Evolutionary conservation across 192 early-diverging fungal species (phyloP).

Genomic region (Rhizoclosmatium globosum): DNA sequence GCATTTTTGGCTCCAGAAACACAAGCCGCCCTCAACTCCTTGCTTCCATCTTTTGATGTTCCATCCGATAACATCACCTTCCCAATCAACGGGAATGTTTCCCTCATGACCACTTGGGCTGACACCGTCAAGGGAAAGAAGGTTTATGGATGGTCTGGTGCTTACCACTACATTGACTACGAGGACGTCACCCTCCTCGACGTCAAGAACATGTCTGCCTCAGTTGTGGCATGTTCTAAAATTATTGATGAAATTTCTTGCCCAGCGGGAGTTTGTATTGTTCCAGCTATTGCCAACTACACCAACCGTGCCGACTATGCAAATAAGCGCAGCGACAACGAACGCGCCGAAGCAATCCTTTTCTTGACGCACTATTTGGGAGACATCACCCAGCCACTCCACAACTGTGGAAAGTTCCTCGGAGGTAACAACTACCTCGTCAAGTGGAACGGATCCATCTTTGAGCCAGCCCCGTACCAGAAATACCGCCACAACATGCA

Average conservation of each 20-base stretch:
- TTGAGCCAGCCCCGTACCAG: conserved; percentile 1
- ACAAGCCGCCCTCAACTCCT: neutral
- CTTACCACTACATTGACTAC: neutral
- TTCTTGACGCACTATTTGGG: conserved; percentile 43
- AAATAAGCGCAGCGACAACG: neutral
- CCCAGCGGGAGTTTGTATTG: conserved; percentile 37
- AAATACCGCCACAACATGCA: conserved; percentile 12
- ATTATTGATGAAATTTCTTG: conserved; percentile 24
- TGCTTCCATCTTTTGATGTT: neutral
- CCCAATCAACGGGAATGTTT: too few relatives aligned
- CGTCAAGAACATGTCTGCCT: neutral
- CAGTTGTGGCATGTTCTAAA: neutral
- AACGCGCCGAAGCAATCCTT: conserved; percentile 35
- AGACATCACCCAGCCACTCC: too few relatives aligned
- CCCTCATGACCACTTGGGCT: conserved; percentile 14
- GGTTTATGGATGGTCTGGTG: neutral
- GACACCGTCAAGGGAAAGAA: conserved; percentile 21
- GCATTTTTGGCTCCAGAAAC: too few relatives aligned
- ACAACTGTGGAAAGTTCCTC: conserved; percentile 18
- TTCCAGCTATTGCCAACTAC: conserved; percentile 48
- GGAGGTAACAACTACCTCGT: conserved; percentile 44
- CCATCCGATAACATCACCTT: conserved; percentile 4
- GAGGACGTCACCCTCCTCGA: conserved; percentile 36
- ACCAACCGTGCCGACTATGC: too few relatives aligned
- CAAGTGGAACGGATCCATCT: conserved; percentile 8